Base-by-base conservation (phyloP, 331 rosid genomes). In the Dryas integrifolia region DNA sequence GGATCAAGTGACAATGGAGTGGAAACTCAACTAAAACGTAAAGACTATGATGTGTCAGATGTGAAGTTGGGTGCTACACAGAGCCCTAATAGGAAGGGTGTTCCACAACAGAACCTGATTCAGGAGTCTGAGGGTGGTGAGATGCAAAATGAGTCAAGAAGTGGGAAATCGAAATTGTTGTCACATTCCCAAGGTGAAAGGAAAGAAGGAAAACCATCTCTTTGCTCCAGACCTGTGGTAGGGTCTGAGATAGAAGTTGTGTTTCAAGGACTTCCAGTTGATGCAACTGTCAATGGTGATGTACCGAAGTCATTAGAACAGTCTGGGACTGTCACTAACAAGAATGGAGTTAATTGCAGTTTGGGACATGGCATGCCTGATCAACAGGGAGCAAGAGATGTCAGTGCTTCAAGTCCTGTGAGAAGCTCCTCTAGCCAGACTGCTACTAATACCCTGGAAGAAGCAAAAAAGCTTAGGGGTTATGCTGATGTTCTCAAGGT, bases 401-500 rank as follows among this genome's bases (percentile, higher is more conserved):
- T 64, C 65, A 70, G 58, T 61, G 76, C 76, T 63, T 77, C 86
- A 72, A 82, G 88, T 80, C 90, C 84, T n/a, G 16, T 50, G 75
- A 67, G 80, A 79, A 86, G 75, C 65, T 83, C 85, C 76, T 57
- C 80, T 43, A 75, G 77, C 78, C 89, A 68, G 80, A 77, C 77
- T 60, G 74, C 92, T 45, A 26, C 55, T 72, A 74, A 60, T 64
- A 77, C 72, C 74, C 72, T 92, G 82, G 84, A 85, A 64, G 89
- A 86, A 70, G 96, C 97, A 57, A 58, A 82, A 75, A 79, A 74
- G 55, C 87, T 87, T 48, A 90, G 87, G 82, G 92, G 80, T 49
- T 68, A 45, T 64, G 98, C 96, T 21, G 90, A 87, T 76, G 76
- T 72, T 55, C 82, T 70, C 14, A 92, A 92, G 98, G 98, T 90